These are phyloP conservation scores for Thuja plicata DNA, from an alignment of 83 land plant species.

Conservation along the genomic window DNA sequence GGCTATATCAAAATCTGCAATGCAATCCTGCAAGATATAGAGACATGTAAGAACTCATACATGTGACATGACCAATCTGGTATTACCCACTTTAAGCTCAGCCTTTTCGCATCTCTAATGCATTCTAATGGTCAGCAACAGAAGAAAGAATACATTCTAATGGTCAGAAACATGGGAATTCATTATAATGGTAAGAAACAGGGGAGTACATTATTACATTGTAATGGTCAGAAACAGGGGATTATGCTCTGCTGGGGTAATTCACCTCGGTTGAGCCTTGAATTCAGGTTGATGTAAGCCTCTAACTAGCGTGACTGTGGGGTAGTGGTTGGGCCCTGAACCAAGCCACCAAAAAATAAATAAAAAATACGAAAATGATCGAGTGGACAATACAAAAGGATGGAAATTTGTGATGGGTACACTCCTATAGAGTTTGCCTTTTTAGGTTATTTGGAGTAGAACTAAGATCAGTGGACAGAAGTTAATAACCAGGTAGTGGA, in stretches of 20 bases:
- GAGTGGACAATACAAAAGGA: background rate
- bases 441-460: background rate
- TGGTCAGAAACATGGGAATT: background rate
- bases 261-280: background rate
- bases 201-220: too few species aligned
- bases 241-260: background rate
- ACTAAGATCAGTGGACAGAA: background rate
- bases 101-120: too few species aligned
- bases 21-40: constrained; percentile 41
- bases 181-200: background rate
- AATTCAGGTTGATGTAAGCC: background rate
- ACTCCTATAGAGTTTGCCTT: background rate
- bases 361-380: background rate
- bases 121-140: too few species aligned
- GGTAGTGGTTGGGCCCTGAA: too few species aligned
- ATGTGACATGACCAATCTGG: background rate
- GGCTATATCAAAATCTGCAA: constrained; percentile 60
- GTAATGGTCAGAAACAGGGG: too few species aligned
- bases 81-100: background rate
- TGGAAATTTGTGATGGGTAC: too few species aligned
- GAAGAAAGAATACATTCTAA: background rate
- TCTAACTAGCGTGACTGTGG: background rate
- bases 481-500: background rate
- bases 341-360: background rate
- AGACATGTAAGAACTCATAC: background rate